Evolutionary conservation across 306 rosid species (phyloP).

Genomic region (Acmispon strigosus): DNA sequence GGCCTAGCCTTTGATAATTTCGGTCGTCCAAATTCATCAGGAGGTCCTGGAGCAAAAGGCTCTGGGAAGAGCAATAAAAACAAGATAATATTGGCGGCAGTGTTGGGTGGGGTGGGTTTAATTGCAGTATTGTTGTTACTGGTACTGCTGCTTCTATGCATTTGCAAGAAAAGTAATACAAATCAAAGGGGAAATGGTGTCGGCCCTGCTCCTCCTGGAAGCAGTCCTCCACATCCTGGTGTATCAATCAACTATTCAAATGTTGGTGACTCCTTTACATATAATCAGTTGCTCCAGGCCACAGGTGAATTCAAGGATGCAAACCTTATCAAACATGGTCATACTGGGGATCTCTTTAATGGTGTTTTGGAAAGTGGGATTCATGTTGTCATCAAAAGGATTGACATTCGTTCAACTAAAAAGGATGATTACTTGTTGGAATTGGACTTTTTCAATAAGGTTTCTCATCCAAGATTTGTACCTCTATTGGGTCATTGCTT

Average conservation of each 20-base stretch:
- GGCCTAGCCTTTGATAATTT: constrained; percentile 60
- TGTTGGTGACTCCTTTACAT: constrained; percentile 58
- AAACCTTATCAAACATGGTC: constrained; percentile 66
- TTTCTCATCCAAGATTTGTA: constrained; percentile 56
- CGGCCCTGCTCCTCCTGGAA: constrained; percentile 43
- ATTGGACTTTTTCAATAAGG: constrained; percentile 63
- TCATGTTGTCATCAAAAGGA: constrained; percentile 53
- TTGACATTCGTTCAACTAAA: constrained; percentile 39
- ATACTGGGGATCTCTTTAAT: constrained; percentile 62
- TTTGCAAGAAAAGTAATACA: constrained; percentile 29
- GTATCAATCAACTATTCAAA: constrained; percentile 39
- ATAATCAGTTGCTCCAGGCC: constrained; percentile 68
- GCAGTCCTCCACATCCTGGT: constrained; percentile 36
- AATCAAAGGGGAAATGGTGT: constrained; percentile 38
- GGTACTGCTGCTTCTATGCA: constrained; percentile 26
- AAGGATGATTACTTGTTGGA: constrained; percentile 52
- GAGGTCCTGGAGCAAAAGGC: constrained; percentile 20
- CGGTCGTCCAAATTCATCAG: constrained; percentile 40
- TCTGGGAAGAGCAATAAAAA: constrained; percentile 45
- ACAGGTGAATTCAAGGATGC: constrained; percentile 45
- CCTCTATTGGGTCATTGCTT: constrained; percentile 69
- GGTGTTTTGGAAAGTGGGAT: constrained; percentile 72
- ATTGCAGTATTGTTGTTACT: constrained; percentile 34
- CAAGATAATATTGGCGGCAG: constrained; percentile 55
- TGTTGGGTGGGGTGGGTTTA: constrained; percentile 54